Conservation (phyloP, 2,329 filamentous ascomycete genomes). For the Remersonia thermophila region DNA sequence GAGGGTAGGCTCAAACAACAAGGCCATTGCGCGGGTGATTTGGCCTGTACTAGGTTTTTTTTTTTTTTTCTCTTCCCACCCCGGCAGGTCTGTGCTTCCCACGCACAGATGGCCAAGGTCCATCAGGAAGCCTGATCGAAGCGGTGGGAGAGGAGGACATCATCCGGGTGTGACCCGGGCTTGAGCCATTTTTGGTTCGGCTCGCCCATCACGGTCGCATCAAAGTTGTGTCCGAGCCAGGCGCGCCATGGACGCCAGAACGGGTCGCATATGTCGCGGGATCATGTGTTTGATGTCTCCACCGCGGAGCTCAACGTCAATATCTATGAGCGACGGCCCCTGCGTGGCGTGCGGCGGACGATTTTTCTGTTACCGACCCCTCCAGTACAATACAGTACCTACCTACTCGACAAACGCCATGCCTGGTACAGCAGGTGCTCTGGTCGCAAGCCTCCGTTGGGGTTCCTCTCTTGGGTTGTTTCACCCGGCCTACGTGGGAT, state of each 20-base stretch:
- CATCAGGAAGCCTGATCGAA: slow-evolving; percentile 8
- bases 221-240: slow-evolving; percentile 1
- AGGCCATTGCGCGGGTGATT: no score
- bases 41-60: no score
- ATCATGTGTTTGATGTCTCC: slow-evolving; percentile 16
- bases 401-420: not conserved
- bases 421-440: no score
- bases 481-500: no score
- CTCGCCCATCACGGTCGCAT: slow-evolving; percentile 11
- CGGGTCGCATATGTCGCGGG: slow-evolving; percentile 16
- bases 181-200: slow-evolving; percentile 14
- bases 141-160: slow-evolving; percentile 9
- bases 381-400: no score
- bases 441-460: no score
- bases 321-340: not conserved
- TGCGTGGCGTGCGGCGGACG: not conserved
- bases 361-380: no score
- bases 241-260: slow-evolving; percentile 10
- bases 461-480: no score
- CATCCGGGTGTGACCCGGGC: slow-evolving; percentile 12
- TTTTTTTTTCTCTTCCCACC: not conserved
- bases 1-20: no score
- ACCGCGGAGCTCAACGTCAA: slow-evolving; percentile 2
- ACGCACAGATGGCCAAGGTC: slow-evolving; percentile 1
- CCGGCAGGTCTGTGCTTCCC: slow-evolving; percentile 2